Base-by-base conservation (phyloP, 2,329 filamentous ascomycete species). In the Didymella pomorum region DNA sequence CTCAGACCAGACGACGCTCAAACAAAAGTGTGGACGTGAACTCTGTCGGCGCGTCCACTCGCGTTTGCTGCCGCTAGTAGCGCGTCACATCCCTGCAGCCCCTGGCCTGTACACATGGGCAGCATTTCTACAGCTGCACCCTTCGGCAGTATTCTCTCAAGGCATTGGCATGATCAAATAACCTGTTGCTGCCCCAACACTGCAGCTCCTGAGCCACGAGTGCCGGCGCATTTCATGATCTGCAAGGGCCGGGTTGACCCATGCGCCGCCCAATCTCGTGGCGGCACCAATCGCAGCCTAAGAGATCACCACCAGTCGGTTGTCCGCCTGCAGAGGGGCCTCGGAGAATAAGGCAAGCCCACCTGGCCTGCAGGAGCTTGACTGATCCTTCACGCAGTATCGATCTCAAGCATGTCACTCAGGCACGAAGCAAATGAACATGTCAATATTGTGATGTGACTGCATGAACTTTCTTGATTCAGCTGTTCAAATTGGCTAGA, bases 401-500 rank as follows among this genome's bases (percentile, higher is more conserved):
- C 8, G 14, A 39, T 3, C 18, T 39, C n/a, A 7, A 9, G 35
- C 9, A 39, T 20, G 18, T 20, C 18, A 20, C 18, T 20, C 18
- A 8, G 8, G 18, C 4, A 35, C 8, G 16, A 35, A 35, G 6
- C 7, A 8, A 35, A n/a, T 20, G n/a, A 18, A 6, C 12, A 14
- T n/a, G n/a, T 2, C 18, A 6, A 42, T 20, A 11, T 11, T 25
- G 21, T 16, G n/a, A 6, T 21, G 25, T 16, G 7, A 20, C 37
- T 20, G 18, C 10, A 20, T 23, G 39, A 14, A 42, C 21, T 47
- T 11, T 35, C 4, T n/a, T n/a, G 31, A n/a, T 7, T n/a, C 16
- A 31, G 12, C 14, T 41, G 21, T 35, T 31, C n/a, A 23, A 18
- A 12, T n/a, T 45, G 28, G 28, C 26, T 43, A 67, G 42, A 67